Evolutionary conservation across 345 rosid genomes (phyloP).

Genomic region (Clarkia xantiana): DNA sequence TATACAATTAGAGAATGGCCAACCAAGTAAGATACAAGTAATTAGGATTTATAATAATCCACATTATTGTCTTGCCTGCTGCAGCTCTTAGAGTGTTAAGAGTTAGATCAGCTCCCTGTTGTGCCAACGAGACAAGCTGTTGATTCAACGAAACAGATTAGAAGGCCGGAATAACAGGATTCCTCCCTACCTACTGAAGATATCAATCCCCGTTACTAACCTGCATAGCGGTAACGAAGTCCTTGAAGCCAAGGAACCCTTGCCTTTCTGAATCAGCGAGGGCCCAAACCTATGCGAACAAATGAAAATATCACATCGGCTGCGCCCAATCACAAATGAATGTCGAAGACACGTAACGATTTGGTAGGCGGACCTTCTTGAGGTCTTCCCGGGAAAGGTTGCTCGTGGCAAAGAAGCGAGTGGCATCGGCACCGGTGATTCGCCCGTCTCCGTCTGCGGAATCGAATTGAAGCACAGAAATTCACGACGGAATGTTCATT

Average conservation of each 20-base stretch:
- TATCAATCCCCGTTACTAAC: conserved; percentile 13
- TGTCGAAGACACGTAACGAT: not conserved
- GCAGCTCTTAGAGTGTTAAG: conserved; percentile 35
- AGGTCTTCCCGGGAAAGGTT: conserved; percentile 83
- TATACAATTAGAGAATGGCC: too few relatives aligned
- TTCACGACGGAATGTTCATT: not conserved
- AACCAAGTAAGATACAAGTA: too few relatives aligned
- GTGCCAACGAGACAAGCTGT: conserved; percentile 72
- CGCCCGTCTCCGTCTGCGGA: conserved; percentile 69
- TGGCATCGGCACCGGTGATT: conserved; percentile 65
- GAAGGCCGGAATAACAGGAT: not conserved
- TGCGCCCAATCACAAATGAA: too few relatives aligned
- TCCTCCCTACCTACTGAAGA: too few relatives aligned
- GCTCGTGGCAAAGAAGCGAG: conserved; percentile 66
- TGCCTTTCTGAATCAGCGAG: conserved; percentile 74
- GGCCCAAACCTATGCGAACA: conserved; percentile 56
- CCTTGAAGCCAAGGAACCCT: conserved; percentile 62
- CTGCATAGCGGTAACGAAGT: conserved; percentile 77
- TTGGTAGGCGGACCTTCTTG: conserved; percentile 29
- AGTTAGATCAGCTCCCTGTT: conserved; percentile 56
- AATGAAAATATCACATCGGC: too few relatives aligned
- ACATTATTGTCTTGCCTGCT: conserved; percentile 1
- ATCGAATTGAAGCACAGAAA: not conserved
- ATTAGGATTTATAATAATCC: too few relatives aligned
- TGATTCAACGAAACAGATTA: not conserved